Evolutionary conservation across 1,284 basidiomycete genomes (phyloP), one percentile per base, ranked within the genome.

Genomic region (Rhodotorula sp.): DNA sequence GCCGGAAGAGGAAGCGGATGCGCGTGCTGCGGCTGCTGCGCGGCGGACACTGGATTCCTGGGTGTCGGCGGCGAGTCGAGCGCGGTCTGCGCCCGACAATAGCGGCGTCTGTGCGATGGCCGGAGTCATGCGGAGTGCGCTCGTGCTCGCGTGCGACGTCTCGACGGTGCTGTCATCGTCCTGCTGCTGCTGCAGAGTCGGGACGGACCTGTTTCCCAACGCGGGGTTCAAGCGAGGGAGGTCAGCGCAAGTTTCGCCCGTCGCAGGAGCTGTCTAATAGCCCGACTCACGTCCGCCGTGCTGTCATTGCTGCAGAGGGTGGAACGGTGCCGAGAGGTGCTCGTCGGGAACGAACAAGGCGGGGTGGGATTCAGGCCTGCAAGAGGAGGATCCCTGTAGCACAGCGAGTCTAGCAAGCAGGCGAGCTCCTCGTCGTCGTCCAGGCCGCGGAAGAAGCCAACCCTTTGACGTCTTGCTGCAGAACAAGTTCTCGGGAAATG

Each of bases 121-220:
- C 6, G 56, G 52, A 5, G 51, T 58, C 26, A 43, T 46, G 5
- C 34, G 21, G 26, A 60, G 10, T 20, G 43, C 23, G n/a, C 39
- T 51, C 52, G 52, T 54, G n/a, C 52, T 54, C 52, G 52, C 23
- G 21, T 14, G 52, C n/a, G 23, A 43, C 2, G 43, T 29, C 15
- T 4, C 20, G n/a, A 67, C 54, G 61, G 57, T 31, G 29, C 58
- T 18, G 64, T 68, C 68, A 29, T 66, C 67, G 43, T 71, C 70
- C 23, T 65, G 52, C 29, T 23, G 52, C 29, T 23, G 26, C 26
- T 46, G 46, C n/a, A 43, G 62, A 21, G 52, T 43, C n/a, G 61
- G 59, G 48, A 65, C 43, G 29, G 70, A 72, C 5, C 70, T 72
- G 65, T 34, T 34, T 29, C 29, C 8, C 34, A 34, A 16, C 1